Conservation (phyloP, 805 yeast species). For the Candida piceae region DNA sequence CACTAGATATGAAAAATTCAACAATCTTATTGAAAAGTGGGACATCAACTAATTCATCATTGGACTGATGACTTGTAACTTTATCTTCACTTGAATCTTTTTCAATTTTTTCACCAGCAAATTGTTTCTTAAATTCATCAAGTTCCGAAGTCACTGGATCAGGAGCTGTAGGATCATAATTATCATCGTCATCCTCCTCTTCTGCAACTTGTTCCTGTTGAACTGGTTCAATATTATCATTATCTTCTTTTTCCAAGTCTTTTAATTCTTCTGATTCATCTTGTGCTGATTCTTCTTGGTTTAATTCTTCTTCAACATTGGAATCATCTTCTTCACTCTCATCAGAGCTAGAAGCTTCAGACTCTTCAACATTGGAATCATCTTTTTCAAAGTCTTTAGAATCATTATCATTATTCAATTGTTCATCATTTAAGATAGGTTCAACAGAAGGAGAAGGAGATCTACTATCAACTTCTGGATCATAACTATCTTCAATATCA, state of each 20-base stretch:
- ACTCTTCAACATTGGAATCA: no score
- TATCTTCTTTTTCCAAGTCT: neutral
- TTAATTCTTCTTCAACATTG: no score
- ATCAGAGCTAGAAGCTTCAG: no score
- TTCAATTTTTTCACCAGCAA: neutral
- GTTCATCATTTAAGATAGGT: no score
- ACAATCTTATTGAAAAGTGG: conserved; percentile 30
- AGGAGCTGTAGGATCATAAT: conserved; percentile 5
- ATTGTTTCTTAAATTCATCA: conserved; percentile 2
- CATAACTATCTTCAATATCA: conserved; percentile 10
- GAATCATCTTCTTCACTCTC: neutral
- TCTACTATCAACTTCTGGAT: conserved; percentile 8
- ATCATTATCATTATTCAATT: no score
- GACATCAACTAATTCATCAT: conserved; percentile 35
- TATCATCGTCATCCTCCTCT: conserved; percentile 9
- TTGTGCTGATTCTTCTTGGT: no score
- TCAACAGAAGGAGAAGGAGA: no score
- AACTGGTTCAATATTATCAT: no score
- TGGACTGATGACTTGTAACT: conserved; percentile 1
- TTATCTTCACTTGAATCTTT: conserved; percentile 2
- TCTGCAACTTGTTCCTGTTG: neutral
- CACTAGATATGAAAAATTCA: conserved; percentile 25
- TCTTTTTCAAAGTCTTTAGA: conserved; percentile 2
- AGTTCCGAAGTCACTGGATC: neutral
- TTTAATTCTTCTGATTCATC: no score